Evolutionary conservation across 495 filamentous ascomycete species (phyloP).

Genomic region (Aspergillus indologenus): DNA sequence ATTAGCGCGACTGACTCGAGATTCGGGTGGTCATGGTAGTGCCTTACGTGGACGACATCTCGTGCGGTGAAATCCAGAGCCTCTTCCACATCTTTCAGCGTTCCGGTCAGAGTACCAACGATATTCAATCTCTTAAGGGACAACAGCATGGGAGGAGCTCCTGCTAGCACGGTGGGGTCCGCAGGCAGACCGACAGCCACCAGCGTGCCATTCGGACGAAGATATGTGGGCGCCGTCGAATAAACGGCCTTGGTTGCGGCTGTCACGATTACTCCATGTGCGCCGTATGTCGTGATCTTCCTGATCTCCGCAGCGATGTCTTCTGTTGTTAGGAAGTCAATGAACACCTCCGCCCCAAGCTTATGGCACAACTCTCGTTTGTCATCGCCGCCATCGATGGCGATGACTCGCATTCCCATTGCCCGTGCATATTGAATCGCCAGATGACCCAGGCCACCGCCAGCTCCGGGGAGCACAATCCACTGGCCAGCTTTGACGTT

Average conservation of each 20-base stretch:
- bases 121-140: slow-evolving; percentile 10
- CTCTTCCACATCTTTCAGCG: slow-evolving; percentile 10
- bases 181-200: slow-evolving; percentile 12
- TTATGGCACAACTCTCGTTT: slow-evolving; percentile 40
- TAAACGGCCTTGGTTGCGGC: slow-evolving; percentile 23
- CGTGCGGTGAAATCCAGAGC: slow-evolving; percentile 12
- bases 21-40: not conserved
- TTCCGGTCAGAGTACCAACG: slow-evolving; percentile 9
- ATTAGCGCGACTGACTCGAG: not conserved
- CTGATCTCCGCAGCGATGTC: slow-evolving; percentile 39
- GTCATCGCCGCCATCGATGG: slow-evolving; percentile 42
- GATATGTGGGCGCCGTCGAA: slow-evolving; percentile 6
- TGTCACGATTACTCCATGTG: slow-evolving; percentile 50
- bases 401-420: slow-evolving; percentile 54
- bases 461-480: slow-evolving; percentile 52
- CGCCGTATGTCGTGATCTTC: slow-evolving; percentile 43
- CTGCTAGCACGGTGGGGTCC: slow-evolving; percentile 8
- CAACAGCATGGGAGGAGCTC: slow-evolving; percentile 11
- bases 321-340: slow-evolving; percentile 42
- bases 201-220: slow-evolving; percentile 12
- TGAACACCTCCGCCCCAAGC: slow-evolving; percentile 52
- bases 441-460: slow-evolving; percentile 63
- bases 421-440: slow-evolving; percentile 58
- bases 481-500: slow-evolving; percentile 45
- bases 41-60: slow-evolving; percentile 9